Evolutionary conservation across 2,329 filamentous ascomycete genomes (phyloP).

Genomic region (Phialocephala sp.): DNA sequence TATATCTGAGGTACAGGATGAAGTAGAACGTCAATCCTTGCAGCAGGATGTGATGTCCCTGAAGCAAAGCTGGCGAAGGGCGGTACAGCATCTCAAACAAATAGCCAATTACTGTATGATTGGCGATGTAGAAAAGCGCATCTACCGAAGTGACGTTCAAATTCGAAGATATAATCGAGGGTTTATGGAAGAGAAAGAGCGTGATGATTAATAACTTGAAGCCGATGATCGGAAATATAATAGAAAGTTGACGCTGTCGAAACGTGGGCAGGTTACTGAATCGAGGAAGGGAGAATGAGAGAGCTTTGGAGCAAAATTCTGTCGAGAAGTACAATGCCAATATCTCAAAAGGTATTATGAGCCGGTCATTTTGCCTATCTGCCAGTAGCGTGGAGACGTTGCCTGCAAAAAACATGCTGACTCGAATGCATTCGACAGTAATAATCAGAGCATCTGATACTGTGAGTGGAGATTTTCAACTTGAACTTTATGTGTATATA

Average conservation of each 20-base stretch:
- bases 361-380: background rate
- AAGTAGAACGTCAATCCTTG: background rate
- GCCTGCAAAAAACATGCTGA: background rate
- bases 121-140: background rate
- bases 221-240: background rate
- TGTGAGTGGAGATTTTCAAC: too few species aligned
- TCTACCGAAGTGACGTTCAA: background rate
- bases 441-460: too few species aligned
- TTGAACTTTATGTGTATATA: too few species aligned
- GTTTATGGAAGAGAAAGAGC: background rate
- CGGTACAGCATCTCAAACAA: background rate
- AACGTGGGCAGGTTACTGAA: background rate
- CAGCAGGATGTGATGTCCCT: background rate
- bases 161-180: background rate
- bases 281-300: background rate
- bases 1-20: background rate
- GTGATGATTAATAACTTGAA: background rate
- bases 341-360: conserved; percentile 4
- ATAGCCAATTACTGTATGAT: background rate
- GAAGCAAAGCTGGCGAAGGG: background rate
- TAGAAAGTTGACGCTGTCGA: background rate
- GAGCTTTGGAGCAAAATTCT: background rate
- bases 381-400: background rate
- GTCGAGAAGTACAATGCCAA: background rate
- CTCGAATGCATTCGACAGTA: too few species aligned